These are phyloP conservation scores for Termitomyces sp. DNA, from an alignment of 768 basidiomycete genomes.

Conservation along the genomic window DNA sequence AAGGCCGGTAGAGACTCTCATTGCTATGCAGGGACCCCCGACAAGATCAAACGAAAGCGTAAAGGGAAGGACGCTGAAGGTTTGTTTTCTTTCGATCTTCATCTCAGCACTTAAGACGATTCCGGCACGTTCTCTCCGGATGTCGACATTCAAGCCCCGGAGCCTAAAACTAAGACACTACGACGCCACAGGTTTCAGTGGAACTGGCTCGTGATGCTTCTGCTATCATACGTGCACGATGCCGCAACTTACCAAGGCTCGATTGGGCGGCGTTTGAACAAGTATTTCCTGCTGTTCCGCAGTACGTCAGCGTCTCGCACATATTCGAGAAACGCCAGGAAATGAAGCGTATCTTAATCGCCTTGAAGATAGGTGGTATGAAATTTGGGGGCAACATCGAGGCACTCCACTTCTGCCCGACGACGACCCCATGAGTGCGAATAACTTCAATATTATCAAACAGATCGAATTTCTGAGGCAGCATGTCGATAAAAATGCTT, in stretches of 20 bases:
- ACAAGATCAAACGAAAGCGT: slow-evolving; percentile 28
- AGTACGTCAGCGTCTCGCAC: slow-evolving; percentile 62
- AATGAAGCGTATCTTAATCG: slow-evolving; percentile 73
- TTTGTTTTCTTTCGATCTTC: slow-evolving; percentile 8
- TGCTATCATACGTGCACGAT: slow-evolving; percentile 77
- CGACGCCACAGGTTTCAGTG: slow-evolving; percentile 75
- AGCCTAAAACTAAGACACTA: slow-evolving; percentile 18
- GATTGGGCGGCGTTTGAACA: slow-evolving; percentile 73
- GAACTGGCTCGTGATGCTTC: slow-evolving; percentile 83
- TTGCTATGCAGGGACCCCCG: slow-evolving; percentile 47
- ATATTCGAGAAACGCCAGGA: slow-evolving; percentile 56
- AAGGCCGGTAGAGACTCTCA: slow-evolving; percentile 45
- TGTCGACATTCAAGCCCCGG: too few species aligned
- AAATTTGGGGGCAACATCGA: slow-evolving; percentile 68
- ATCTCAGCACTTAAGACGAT: too few species aligned
- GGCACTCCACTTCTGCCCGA: slow-evolving; percentile 69
- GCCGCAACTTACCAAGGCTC: slow-evolving; percentile 51
- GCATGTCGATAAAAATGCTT: slow-evolving; percentile 78
- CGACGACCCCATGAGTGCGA: slow-evolving; percentile 57
- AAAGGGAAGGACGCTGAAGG: slow-evolving; percentile 27
- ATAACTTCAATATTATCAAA: slow-evolving; percentile 74
- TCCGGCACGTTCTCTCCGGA: too few species aligned
- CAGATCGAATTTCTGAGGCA: slow-evolving; percentile 79
- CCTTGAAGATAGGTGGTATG: slow-evolving; percentile 78
- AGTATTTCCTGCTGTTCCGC: slow-evolving; percentile 78